Conservation (phyloP, 257 asterid species). For the Jasminum sambac region DNA sequence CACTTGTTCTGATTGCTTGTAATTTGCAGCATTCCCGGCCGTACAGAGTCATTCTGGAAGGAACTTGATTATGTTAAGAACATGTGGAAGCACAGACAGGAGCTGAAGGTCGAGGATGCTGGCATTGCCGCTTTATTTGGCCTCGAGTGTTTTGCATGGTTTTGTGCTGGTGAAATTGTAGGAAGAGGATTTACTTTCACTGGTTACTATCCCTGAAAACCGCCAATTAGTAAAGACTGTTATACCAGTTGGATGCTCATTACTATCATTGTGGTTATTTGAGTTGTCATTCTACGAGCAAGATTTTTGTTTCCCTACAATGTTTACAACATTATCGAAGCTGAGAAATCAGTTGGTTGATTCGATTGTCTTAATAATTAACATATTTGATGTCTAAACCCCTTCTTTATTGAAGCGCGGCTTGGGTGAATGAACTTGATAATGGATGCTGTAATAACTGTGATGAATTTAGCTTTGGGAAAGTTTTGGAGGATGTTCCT, state of each 20-base stretch:
- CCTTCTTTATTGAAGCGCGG: constrained; percentile 28
- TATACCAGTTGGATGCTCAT: constrained; percentile 24
- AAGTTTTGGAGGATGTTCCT: not conserved
- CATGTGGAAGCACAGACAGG: constrained; percentile 76
- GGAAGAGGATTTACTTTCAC: constrained; percentile 94
- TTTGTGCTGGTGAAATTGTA: constrained; percentile 88
- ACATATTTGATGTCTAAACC: constrained; percentile 20
- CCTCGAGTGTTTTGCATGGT: constrained; percentile 93
- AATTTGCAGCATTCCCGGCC: constrained; percentile 76
- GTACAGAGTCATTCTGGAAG: constrained; percentile 77
- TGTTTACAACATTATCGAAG: constrained; percentile 26
- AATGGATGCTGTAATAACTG: not conserved
- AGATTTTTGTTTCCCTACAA: constrained; percentile 41
- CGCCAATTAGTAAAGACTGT: constrained; percentile 22
- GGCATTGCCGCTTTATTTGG: constrained; percentile 93
- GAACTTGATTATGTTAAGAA: constrained; percentile 74
- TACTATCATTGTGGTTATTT: constrained; percentile 26
- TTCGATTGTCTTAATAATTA: constrained; percentile 39
- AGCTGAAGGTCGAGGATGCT: constrained; percentile 83
- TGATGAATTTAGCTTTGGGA: constrained; percentile 1
- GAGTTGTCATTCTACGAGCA: constrained; percentile 25
- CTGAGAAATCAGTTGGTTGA: constrained; percentile 44
- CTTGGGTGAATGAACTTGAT: constrained; percentile 26
- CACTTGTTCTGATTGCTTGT: not conserved
- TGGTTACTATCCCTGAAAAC: constrained; percentile 78